Evolutionary conservation across 2,329 filamentous ascomycete species (phyloP).

Genomic region (Monilinia aucupariae): DNA sequence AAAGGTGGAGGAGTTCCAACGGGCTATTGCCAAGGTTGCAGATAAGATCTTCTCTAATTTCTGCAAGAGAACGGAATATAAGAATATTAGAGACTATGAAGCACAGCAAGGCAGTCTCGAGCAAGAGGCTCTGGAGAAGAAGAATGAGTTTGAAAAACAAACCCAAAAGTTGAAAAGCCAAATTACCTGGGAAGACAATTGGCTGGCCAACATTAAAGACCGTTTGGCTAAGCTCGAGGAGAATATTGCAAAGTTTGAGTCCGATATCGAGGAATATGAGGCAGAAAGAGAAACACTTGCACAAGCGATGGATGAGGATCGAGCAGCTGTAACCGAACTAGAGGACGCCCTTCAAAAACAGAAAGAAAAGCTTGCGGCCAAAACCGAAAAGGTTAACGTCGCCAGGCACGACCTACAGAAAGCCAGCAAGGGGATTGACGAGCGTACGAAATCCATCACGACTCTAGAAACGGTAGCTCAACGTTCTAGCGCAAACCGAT

Average conservation of each 20-base stretch:
- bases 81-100: constrained; percentile 87
- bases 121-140: constrained; percentile 82
- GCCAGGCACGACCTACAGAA: constrained; percentile 77
- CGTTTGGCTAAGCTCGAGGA: constrained; percentile 65
- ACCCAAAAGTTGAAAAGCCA: constrained; percentile 65
- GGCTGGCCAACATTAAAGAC: constrained; percentile 53
- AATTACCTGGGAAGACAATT: constrained; percentile 51
- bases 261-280: constrained; percentile 64
- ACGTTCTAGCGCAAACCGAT: constrained; percentile 76
- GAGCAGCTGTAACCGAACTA: constrained; percentile 71
- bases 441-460: constrained; percentile 66
- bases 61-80: constrained; percentile 80
- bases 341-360: constrained; percentile 65
- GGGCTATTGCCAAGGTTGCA: constrained; percentile 72
- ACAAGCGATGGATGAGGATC: constrained; percentile 63
- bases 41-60: constrained; percentile 83
- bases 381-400: constrained; percentile 69
- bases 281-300: constrained; percentile 70
- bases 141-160: constrained; percentile 80
- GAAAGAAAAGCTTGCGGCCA: constrained; percentile 61
- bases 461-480: constrained; percentile 80
- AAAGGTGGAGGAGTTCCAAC: constrained; percentile 50
- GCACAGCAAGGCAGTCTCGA: constrained; percentile 88
- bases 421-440: constrained; percentile 77
- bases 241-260: constrained; percentile 59